Base-by-base conservation (phyloP, 768 basidiomycete genomes). In the Auricularia auricula-judae region DNA sequence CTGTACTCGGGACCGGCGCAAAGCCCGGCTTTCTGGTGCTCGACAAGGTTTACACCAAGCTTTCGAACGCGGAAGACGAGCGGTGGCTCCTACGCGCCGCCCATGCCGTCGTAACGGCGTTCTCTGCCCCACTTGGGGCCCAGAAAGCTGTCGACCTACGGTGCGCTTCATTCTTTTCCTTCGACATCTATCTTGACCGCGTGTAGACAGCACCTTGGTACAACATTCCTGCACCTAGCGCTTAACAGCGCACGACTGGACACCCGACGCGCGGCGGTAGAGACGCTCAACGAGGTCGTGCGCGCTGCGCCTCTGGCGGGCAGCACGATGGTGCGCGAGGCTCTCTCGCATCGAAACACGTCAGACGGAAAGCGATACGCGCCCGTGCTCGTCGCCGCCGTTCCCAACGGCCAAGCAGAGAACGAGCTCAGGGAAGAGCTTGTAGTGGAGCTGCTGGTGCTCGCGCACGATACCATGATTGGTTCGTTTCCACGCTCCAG, bases 1-100 rank as follows among this genome's bases (percentile, higher is more conserved):
- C 36, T 36, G 36, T 56, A 7, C 36, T 64, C 5, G 54, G 44
- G 10, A 56, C 51, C 0, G 76, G 78, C 14, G 75, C 82, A 29
- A 97, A 93, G 71, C 89, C 92, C 0, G 87, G 89, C 1, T 97
- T 97, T 76, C 74, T 98, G 47, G 69, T 95, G 14, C 92, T 85
- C 84, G 93, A 96, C 63, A 93, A 90, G 72, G 85, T 91, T 0
- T 93, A 92, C 70, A 83, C 86, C 65, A 93, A 91, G 71, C 67
- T 88, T 16, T 75, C 77, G 5, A 81, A 84, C 4, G 68, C 78
- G 0, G 80, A 81, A 2, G 92, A 92, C 16, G 86, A 91, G 64
- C 70, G 68, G 12, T 97, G 94, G 95, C 74, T 97, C 1, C 75
- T 92, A 14, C 81, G 86, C 36, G 87, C 89, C 0, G 71, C 80